phyloP scores from a whole-genome alignment of 768 basidiomycete genomes.

The Tricholoma furcatifolium region DNA sequence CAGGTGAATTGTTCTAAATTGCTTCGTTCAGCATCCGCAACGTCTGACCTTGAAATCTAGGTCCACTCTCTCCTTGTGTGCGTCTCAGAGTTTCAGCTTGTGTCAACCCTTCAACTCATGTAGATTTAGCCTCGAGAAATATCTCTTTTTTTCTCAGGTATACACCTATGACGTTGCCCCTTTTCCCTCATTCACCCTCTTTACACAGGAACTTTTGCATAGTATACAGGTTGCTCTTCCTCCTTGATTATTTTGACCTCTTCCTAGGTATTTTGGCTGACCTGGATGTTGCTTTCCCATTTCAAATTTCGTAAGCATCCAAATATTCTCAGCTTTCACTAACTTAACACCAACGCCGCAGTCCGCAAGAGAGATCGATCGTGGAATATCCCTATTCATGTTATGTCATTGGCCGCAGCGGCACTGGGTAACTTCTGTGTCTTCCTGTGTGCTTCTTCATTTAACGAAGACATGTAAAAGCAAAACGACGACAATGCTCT shows the following conservation, averaged over 20 bases:
- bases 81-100: conserved; percentile 14
- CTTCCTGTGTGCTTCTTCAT: neutral
- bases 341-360: conserved; percentile 11
- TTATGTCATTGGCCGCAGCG: conserved; percentile 69
- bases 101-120: neutral
- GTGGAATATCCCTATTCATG: conserved; percentile 60
- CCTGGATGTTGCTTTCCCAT: conserved; percentile 44
- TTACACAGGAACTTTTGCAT: conserved; percentile 29
- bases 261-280: conserved; percentile 48
- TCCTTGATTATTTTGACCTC: neutral
- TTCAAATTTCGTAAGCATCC: conserved; percentile 39
- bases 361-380: conserved; percentile 51
- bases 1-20: conserved; percentile 32
- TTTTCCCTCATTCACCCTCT: neutral
- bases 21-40: neutral
- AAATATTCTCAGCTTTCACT: neutral
- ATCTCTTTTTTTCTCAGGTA: conserved; percentile 40
- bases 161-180: no score
- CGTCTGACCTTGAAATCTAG: conserved; percentile 24
- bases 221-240: conserved; percentile 21
- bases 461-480: conserved; percentile 28
- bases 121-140: conserved; percentile 43
- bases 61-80: conserved; percentile 62
- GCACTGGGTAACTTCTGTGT: conserved; percentile 55
- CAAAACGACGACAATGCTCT: conserved; percentile 76